phyloP scores from a whole-genome alignment of 2,329 filamentous ascomycete species.

The Pseudogymnoascus sp. region DNA sequence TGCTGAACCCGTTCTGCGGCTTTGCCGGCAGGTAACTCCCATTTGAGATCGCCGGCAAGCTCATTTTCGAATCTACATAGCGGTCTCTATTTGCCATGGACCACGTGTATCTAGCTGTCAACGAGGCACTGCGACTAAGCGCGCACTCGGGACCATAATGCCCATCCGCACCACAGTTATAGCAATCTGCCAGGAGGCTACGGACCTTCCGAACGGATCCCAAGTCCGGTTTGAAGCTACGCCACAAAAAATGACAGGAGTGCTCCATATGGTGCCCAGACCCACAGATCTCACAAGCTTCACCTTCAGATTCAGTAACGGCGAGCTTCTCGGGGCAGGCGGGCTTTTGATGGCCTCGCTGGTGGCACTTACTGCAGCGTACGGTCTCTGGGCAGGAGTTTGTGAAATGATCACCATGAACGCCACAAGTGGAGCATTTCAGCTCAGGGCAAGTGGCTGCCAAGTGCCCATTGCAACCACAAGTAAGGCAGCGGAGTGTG shows the following conservation, averaged over 20 bases:
- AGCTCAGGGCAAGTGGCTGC: constrained; percentile 38
- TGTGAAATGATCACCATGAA: constrained; percentile 37
- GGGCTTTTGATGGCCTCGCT: constrained; percentile 48
- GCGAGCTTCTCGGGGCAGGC: constrained; percentile 50
- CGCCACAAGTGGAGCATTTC: constrained; percentile 42
- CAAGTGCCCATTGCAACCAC: constrained; percentile 42
- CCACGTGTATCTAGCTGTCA: constrained; percentile 42
- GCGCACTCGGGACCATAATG: constrained; percentile 54
- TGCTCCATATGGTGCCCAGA: constrained; percentile 49
- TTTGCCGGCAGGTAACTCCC: constrained; percentile 21
- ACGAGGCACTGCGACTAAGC: constrained; percentile 16
- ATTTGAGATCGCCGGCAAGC: constrained; percentile 22
- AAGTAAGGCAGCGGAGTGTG: constrained; percentile 40
- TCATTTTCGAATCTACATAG: constrained; percentile 42
- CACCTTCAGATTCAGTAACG: constrained; percentile 43
- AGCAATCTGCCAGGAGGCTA: constrained; percentile 46
- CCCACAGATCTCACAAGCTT: constrained; percentile 54
- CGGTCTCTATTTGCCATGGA: constrained; percentile 40
- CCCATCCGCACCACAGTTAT: constrained; percentile 43
- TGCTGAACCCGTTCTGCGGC: constrained; percentile 20
- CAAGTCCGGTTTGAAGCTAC: constrained; percentile 41
- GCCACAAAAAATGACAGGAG: constrained; percentile 54
- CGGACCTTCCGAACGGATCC: constrained; percentile 40
- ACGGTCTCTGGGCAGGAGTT: constrained; percentile 43
- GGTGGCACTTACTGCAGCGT: constrained; percentile 52